phyloP scores from a whole-genome alignment of 768 basidiomycete species.

The Trametes maxima region DNA sequence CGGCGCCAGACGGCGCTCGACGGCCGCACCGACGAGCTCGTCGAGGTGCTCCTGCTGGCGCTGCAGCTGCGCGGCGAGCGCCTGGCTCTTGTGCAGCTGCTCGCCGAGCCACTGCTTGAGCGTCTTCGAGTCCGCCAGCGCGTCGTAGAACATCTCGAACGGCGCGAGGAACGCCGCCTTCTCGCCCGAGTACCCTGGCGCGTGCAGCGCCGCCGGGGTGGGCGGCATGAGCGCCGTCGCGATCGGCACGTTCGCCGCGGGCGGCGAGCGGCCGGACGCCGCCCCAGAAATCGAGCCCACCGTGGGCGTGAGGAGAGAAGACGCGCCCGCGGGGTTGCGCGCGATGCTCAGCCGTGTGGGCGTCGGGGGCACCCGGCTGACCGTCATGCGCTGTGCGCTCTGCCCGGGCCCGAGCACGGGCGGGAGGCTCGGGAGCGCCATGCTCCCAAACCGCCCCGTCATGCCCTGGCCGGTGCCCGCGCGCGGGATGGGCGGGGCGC shows the following conservation, averaged over 20 bases:
- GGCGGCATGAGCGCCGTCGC: conserved; percentile 65
- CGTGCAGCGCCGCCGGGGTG: conserved; percentile 67
- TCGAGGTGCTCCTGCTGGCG: conserved; percentile 69
- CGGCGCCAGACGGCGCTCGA: conserved; percentile 61
- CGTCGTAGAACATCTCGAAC: conserved; percentile 84
- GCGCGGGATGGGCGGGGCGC: conserved; percentile 69
- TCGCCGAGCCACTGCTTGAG: conserved; percentile 77
- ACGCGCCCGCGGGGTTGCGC: conserved; percentile 30
- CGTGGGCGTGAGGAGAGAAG: conserved; percentile 10
- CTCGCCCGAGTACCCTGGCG: conserved; percentile 60
- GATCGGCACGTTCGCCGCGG: conserved; percentile 67
- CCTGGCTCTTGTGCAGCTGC: conserved; percentile 66
- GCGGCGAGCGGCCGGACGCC: conserved; percentile 49
- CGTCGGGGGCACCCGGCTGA: conserved; percentile 69
- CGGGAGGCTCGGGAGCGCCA: conserved; percentile 70
- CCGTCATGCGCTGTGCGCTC: conserved; percentile 49
- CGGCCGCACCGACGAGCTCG: conserved; percentile 57
- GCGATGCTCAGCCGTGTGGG: conserved; percentile 64
- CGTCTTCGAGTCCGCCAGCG: conserved; percentile 77
- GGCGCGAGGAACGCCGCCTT: conserved; percentile 80
- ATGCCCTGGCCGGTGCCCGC: conserved; percentile 35
- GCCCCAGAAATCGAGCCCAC: conserved; percentile 25
- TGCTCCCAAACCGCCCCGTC: conserved; percentile 46
- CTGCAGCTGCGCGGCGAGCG: conserved; percentile 58
- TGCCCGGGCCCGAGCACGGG: conserved; percentile 44